phyloP scores from a whole-genome alignment of 2,329 filamentous ascomycete genomes.

The Talaromyces verruculosus region DNA sequence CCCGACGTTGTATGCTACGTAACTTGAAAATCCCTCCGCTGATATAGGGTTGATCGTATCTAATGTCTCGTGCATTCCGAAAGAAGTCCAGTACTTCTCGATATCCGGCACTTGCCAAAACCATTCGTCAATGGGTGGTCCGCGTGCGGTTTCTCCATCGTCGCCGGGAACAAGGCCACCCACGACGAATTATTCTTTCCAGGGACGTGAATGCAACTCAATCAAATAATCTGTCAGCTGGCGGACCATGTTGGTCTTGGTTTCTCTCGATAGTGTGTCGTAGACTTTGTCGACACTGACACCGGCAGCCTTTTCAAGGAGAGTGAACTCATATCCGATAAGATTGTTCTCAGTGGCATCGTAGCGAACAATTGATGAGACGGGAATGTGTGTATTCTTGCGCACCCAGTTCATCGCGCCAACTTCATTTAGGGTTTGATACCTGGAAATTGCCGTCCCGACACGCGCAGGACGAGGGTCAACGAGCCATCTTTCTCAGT shows the following conservation, averaged over 20 bases:
- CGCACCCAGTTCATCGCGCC: constrained; percentile 38
- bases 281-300: constrained; percentile 34
- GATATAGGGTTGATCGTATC: constrained; percentile 18
- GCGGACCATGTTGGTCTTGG: constrained; percentile 28
- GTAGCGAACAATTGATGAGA: constrained; percentile 34
- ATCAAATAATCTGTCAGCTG: constrained; percentile 34
- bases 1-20: constrained; percentile 30
- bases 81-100: constrained; percentile 28
- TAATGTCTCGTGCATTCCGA: constrained; percentile 16
- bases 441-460: constrained; percentile 37
- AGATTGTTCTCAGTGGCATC: constrained; percentile 32
- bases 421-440: constrained; percentile 43
- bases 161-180: constrained; percentile 28
- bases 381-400: constrained; percentile 36
- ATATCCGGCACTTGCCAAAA: constrained; percentile 40
- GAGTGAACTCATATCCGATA: constrained; percentile 36
- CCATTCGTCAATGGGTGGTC: constrained; percentile 37
- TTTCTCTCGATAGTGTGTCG: constrained; percentile 23
- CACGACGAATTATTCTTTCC: constrained; percentile 26
- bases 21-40: constrained; percentile 25
- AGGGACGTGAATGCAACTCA: constrained; percentile 32
- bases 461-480: constrained; percentile 35
- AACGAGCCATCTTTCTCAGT: background rate
- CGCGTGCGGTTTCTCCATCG: constrained; percentile 22
- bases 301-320: constrained; percentile 33